Conservation (phyloP, 2,329 filamentous ascomycete genomes). For the Thielaviopsis punctulata region DNA sequence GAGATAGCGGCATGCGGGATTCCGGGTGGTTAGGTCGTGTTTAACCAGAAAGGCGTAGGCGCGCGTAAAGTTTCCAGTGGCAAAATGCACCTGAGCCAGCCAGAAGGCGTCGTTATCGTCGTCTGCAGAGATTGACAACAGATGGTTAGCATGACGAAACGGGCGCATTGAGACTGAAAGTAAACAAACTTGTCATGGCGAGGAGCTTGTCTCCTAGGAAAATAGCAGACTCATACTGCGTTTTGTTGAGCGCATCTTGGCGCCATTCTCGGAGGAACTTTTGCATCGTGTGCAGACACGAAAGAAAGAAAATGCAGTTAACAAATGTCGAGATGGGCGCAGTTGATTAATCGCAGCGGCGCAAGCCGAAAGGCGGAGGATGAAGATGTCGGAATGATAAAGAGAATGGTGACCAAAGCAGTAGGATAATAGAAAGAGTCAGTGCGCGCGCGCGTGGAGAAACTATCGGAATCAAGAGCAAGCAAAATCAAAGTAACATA, state of each 20-base stretch:
- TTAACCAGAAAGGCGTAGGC: slow-evolving; percentile 73
- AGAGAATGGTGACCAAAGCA: background rate
- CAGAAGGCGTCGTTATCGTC: slow-evolving; percentile 90
- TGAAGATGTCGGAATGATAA: background rate
- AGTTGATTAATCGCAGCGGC: background rate
- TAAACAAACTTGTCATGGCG: slow-evolving; percentile 67
- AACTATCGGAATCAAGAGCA: background rate
- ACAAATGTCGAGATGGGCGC: background rate
- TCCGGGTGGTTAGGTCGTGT: slow-evolving; percentile 65
- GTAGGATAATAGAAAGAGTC: background rate
- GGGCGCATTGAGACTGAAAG: background rate
- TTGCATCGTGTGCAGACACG: slow-evolving; percentile 47
- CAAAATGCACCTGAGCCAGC: slow-evolving; percentile 96
- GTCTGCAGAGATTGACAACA: slow-evolving; percentile 32
- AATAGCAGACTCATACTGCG: slow-evolving; percentile 90
- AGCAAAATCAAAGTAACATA: background rate
- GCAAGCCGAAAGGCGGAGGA: background rate
- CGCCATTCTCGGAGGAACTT: slow-evolving; percentile 85
- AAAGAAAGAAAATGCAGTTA: slow-evolving; percentile 1
- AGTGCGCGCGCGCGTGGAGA: background rate
- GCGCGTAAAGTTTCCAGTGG: slow-evolving; percentile 83
- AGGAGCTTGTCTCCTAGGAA: slow-evolving; percentile 95
- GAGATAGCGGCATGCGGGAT: slow-evolving; percentile 78
- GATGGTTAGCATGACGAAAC: background rate
- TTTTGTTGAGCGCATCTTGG: slow-evolving; percentile 86